Conservation (phyloP, 1,139 yeast genomes). For the Saccharomyces pastorianus region DNA sequence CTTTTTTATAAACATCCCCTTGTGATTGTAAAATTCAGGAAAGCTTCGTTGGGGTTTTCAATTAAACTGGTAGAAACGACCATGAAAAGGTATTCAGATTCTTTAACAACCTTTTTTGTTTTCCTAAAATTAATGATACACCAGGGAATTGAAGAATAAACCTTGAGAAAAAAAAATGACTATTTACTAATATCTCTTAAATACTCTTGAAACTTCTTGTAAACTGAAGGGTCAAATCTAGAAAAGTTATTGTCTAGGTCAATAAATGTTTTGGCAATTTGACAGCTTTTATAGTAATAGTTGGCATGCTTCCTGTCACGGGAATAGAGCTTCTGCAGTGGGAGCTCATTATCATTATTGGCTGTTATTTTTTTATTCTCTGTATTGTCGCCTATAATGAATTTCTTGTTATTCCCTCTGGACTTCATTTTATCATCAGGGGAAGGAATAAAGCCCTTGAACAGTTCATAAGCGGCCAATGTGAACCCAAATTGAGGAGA, state of each 20-base stretch:
- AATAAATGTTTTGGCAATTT: conserved; percentile 51
- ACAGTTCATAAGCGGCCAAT: conserved; percentile 86
- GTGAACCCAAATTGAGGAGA: conserved; percentile 98
- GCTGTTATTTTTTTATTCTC: conserved; percentile 11
- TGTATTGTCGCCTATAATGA: not conserved
- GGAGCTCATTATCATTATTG: conserved; percentile 19
- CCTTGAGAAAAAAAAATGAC: not conserved
- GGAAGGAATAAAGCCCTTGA: conserved; percentile 54
- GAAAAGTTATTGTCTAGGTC: conserved; percentile 59
- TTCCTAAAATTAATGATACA: not conserved
- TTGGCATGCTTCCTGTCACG: conserved; percentile 25
- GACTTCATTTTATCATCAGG: conserved; percentile 25
- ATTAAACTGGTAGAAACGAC: no score
- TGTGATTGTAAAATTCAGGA: no score
- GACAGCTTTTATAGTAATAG: conserved; percentile 55
- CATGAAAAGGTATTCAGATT: no score
- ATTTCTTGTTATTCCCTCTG: not conserved
- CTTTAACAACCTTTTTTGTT: no score
- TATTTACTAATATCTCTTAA: conserved; percentile 13
- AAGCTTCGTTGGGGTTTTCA: no score
- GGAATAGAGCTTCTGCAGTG: not conserved
- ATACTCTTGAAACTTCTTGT: conserved; percentile 41
- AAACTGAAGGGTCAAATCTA: conserved; percentile 45
- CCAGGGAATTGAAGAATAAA: no score
- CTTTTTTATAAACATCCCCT: no score